phyloP scores from a whole-genome alignment of 2,329 filamentous ascomycete genomes.

The Waltergamsia citrina region DNA sequence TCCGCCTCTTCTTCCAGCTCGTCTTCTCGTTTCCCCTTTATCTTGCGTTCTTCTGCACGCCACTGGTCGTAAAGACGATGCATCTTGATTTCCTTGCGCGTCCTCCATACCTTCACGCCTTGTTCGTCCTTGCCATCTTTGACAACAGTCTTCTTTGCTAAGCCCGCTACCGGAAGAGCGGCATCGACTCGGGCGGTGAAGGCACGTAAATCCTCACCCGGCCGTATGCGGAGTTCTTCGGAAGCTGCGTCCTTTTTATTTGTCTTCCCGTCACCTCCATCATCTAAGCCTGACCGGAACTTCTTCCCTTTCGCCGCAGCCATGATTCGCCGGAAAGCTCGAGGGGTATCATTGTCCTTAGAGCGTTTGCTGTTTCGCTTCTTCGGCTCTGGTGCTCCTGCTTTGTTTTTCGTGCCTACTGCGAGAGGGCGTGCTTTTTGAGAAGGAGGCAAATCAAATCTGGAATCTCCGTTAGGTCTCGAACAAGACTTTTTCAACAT shows the following conservation, averaged over 20 bases:
- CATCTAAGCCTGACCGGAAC: slow-evolving; percentile 56
- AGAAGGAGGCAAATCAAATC: slow-evolving; percentile 39
- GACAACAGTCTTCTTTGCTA: slow-evolving; percentile 50
- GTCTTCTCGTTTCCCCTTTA: slow-evolving; percentile 55
- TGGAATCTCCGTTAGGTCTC: slow-evolving; percentile 12
- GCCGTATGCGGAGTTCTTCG: slow-evolving; percentile 59
- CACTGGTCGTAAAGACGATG: slow-evolving; percentile 73
- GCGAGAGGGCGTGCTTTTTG: slow-evolving; percentile 42
- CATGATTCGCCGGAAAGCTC: slow-evolving; percentile 82
- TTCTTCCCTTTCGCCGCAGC: slow-evolving; percentile 55
- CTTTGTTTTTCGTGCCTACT: slow-evolving; percentile 15
- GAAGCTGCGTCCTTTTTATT: slow-evolving; percentile 7
- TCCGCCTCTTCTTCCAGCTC: slow-evolving; percentile 56
- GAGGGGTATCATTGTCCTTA: slow-evolving; percentile 69
- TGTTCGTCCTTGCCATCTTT: slow-evolving; percentile 53
- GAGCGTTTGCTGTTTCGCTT: slow-evolving; percentile 31
- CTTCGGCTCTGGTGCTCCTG: slow-evolving; percentile 22
- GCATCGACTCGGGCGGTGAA: slow-evolving; percentile 79
- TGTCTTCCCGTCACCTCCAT: slow-evolving; percentile 39
- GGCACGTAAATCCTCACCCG: slow-evolving; percentile 74
- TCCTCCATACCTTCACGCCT: slow-evolving; percentile 59
- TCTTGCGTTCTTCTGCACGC: slow-evolving; percentile 55
- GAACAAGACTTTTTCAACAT: background rate
- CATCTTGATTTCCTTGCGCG: slow-evolving; percentile 78
- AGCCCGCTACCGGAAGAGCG: slow-evolving; percentile 64